phyloP scores from a whole-genome alignment of 1,139 yeast species.

The Yamadazyma atmosphaerica region DNA sequence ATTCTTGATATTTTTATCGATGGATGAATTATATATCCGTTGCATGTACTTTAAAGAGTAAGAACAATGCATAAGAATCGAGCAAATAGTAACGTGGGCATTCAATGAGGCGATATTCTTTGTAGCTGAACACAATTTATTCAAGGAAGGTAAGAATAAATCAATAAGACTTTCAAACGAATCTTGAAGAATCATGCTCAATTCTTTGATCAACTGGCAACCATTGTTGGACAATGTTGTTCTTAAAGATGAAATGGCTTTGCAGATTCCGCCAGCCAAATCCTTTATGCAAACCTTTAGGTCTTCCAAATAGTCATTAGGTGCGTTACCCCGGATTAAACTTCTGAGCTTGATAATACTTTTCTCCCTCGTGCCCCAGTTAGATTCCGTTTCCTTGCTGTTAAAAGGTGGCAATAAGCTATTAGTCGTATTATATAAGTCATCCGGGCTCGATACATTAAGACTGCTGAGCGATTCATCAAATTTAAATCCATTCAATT shows the following conservation, averaged over 20 bases:
- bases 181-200: constrained; percentile 49
- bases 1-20: constrained; percentile 72
- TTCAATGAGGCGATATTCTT: constrained; percentile 77
- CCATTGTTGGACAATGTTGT: constrained; percentile 80
- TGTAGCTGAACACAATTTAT: constrained; percentile 69
- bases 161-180: constrained; percentile 67
- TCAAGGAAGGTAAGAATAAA: constrained; percentile 53
- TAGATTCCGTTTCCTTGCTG: constrained; percentile 85
- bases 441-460: constrained; percentile 18
- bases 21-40: constrained; percentile 52
- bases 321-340: constrained; percentile 57
- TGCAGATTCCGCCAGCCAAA: constrained; percentile 62
- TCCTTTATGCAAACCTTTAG: constrained; percentile 43
- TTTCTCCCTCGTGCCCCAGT: constrained; percentile 79
- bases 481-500: constrained; percentile 23
- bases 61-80: constrained; percentile 57
- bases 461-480: constrained; percentile 25
- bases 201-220: constrained; percentile 77
- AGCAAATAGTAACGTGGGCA: constrained; percentile 67
- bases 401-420: constrained; percentile 44
- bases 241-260: constrained; percentile 71
- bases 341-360: constrained; percentile 57
- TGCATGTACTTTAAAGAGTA: constrained; percentile 54
- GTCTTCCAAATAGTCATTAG: constrained; percentile 38
- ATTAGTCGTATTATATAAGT: constrained; percentile 18